Evolutionary conservation across 2,329 filamentous ascomycete genomes (phyloP).

Genomic region (Talaromyces albobiverticillius): DNA sequence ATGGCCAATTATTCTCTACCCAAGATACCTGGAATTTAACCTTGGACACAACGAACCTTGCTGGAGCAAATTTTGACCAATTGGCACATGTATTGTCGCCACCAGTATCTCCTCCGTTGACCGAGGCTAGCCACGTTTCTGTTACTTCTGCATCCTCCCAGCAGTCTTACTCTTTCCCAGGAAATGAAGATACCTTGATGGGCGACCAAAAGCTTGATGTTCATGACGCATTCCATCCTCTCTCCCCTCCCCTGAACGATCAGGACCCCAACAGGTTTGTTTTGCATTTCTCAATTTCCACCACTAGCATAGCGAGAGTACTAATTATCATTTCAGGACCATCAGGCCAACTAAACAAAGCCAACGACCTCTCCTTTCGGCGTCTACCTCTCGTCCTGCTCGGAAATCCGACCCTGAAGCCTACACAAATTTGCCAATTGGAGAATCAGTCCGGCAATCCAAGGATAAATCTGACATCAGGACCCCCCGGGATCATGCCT

Average conservation of each 20-base stretch:
- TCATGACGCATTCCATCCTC: conserved; percentile 38
- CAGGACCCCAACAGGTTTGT: conserved; percentile 42
- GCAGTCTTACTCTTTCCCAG: conserved; percentile 36
- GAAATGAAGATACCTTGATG: conserved; percentile 36
- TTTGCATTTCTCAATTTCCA: not conserved
- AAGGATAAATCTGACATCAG: conserved; percentile 38
- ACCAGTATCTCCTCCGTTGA: conserved; percentile 42
- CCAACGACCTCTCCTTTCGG: conserved; percentile 34
- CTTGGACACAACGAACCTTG: conserved; percentile 31
- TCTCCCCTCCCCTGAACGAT: conserved; percentile 37
- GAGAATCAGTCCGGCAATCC: conserved; percentile 32
- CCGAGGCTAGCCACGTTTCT: conserved; percentile 40
- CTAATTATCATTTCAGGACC: conserved; percentile 27
- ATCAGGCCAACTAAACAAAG: conserved; percentile 38
- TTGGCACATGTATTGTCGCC: conserved; percentile 35
- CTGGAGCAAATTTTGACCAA: conserved; percentile 34
- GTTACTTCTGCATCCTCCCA: conserved; percentile 38
- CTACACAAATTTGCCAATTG: conserved; percentile 32
- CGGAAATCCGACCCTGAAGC: conserved; percentile 37
- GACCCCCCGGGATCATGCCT: conserved; percentile 42
- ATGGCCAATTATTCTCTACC: conserved; percentile 29
- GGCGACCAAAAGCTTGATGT: conserved; percentile 38
- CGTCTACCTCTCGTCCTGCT: conserved; percentile 29
- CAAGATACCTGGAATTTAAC: conserved; percentile 34
- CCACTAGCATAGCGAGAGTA: not conserved